These are phyloP conservation scores for Starmerella sirachaensis DNA, from an alignment of 805 yeast genomes.

Conservation along the genomic window DNA sequence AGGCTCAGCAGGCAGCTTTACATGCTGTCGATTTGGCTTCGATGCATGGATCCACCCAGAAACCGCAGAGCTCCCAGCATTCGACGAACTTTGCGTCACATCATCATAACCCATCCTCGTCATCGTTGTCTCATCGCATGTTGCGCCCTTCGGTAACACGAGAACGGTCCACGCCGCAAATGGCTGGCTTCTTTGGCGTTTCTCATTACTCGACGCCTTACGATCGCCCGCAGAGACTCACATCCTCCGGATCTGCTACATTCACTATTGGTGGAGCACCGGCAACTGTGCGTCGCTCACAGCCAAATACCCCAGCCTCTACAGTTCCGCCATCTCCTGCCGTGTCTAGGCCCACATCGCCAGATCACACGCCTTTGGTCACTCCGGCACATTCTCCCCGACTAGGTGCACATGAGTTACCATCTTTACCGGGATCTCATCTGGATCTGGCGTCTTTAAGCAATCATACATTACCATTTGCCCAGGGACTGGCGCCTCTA, in stretches of 20 bases:
- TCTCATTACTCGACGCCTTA: conserved; percentile 22
- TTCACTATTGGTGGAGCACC: conserved; percentile 18
- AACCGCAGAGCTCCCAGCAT: too few species aligned
- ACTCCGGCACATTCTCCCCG: conserved; percentile 38
- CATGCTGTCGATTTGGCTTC: background rate
- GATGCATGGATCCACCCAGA: background rate
- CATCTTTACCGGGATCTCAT: conserved; percentile 1
- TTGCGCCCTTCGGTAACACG: conserved; percentile 15
- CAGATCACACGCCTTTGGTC: conserved; percentile 34
- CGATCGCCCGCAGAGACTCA: conserved; percentile 21
- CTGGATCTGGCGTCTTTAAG: too few species aligned
- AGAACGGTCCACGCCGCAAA: conserved; percentile 23
- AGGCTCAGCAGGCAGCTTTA: conserved; percentile 1
- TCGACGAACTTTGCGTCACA: too few species aligned
- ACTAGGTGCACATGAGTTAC: conserved; percentile 29
- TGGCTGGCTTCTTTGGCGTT: conserved; percentile 16
- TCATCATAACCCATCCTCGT: too few species aligned
- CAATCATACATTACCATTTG: too few species aligned
- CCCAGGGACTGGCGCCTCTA: too few species aligned
- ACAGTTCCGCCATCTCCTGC: conserved; percentile 36
- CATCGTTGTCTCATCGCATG: too few species aligned
- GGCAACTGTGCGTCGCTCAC: conserved; percentile 24
- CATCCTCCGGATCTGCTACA: conserved; percentile 20
- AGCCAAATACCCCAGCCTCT: conserved; percentile 33
- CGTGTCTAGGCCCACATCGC: conserved; percentile 29